phyloP scores from a whole-genome alignment of 768 basidiomycete genomes.

The Amanita molliuscula region DNA sequence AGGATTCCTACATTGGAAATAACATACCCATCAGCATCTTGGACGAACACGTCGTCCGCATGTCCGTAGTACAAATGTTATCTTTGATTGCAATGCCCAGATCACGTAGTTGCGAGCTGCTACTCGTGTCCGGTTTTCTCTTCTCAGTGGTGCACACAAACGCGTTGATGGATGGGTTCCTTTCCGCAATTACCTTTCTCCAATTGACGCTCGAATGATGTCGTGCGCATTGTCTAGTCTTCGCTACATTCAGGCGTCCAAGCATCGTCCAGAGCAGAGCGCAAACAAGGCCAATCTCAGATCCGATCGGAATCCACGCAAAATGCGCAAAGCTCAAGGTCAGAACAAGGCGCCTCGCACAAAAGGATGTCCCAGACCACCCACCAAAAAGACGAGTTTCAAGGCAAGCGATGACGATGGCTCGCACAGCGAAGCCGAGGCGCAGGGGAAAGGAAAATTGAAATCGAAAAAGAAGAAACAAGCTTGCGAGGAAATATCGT shows the following conservation, averaged over 20 bases:
- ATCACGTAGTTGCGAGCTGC: slow-evolving; percentile 23
- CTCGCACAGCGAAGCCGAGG: slow-evolving; percentile 13
- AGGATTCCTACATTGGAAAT: background rate
- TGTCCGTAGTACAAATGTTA: slow-evolving; percentile 62
- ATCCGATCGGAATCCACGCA: too few species aligned
- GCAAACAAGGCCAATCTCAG: background rate
- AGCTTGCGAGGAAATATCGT: slow-evolving; percentile 6
- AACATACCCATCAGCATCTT: slow-evolving; percentile 51
- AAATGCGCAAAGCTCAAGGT: background rate
- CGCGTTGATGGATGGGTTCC: slow-evolving; percentile 43
- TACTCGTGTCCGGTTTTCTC: background rate
- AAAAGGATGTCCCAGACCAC: too few species aligned
- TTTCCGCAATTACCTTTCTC: slow-evolving; percentile 20
- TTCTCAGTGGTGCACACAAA: slow-evolving; percentile 28
- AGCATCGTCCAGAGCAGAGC: background rate
- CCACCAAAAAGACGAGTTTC: background rate
- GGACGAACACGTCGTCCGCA: slow-evolving; percentile 72
- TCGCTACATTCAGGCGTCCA: background rate
- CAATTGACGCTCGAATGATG: slow-evolving; percentile 10
- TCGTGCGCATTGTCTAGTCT: background rate
- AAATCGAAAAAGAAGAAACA: background rate
- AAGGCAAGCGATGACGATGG: slow-evolving; percentile 10
- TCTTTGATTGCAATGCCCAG: slow-evolving; percentile 71
- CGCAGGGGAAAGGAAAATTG: slow-evolving; percentile 14
- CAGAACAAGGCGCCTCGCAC: background rate